These are phyloP conservation scores for Diutina scorzettiae DNA, from an alignment of 1,139 yeast species.

Conservation along the genomic window DNA sequence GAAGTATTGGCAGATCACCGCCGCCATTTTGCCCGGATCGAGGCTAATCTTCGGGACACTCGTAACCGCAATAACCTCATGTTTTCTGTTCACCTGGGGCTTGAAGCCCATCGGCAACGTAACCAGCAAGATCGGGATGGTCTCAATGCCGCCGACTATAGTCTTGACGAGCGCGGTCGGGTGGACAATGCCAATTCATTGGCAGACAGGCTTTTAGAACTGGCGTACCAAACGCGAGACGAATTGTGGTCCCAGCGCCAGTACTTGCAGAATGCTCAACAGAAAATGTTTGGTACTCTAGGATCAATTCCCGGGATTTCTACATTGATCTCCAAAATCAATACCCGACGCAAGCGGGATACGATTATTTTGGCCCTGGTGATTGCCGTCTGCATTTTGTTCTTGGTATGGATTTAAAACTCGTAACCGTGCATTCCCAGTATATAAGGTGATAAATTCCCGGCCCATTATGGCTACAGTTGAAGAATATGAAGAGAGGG, in stretches of 20 bases:
- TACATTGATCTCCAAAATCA: constrained; percentile 64
- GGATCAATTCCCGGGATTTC: constrained; percentile 75
- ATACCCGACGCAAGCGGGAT: constrained; percentile 81
- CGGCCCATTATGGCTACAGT: not conserved
- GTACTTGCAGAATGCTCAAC: constrained; percentile 51
- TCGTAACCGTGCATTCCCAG: not conserved
- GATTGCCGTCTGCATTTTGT: constrained; percentile 59
- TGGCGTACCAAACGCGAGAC: constrained; percentile 84
- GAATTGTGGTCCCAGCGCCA: constrained; percentile 66
- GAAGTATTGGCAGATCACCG: constrained; percentile 67
- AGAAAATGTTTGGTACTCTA: constrained; percentile 47
- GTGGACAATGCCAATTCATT: constrained; percentile 63
- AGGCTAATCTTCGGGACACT: constrained; percentile 53
- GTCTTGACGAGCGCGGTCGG: constrained; percentile 63
- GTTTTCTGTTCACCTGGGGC: constrained; percentile 67
- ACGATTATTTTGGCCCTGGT: constrained; percentile 71
- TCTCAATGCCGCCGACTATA: constrained; percentile 45
- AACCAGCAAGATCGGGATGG: constrained; percentile 23
- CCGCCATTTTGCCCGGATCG: constrained; percentile 48
- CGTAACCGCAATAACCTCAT: constrained; percentile 65
- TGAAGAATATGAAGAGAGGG: not conserved
- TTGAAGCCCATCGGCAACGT: constrained; percentile 43
- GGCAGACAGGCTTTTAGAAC: constrained; percentile 68
- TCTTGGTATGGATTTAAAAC: constrained; percentile 23
- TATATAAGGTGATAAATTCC: no score